Conservation (phyloP, 257 asterid genomes). For the Lantana camara region DNA sequence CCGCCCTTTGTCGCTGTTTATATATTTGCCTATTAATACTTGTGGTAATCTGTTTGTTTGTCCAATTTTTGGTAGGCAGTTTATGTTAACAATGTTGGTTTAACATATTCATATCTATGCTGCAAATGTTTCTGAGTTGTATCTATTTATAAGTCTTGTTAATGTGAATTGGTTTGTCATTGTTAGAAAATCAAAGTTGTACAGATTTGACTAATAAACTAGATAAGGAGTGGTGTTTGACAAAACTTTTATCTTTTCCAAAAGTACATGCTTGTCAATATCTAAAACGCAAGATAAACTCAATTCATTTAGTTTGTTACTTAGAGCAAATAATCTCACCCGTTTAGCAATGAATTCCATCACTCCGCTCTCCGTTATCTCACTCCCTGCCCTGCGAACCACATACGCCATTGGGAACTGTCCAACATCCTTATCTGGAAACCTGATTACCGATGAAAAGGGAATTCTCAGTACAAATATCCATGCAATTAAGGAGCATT, state of each 20-base stretch:
- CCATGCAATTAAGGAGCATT: neutral
- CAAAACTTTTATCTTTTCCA: slow-evolving; percentile 50
- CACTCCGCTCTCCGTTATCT: slow-evolving; percentile 50
- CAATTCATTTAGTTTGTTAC: neutral
- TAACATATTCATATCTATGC: too few species aligned
- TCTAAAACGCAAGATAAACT: neutral
- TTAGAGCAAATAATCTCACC: slow-evolving; percentile 39
- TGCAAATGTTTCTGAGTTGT: too few species aligned
- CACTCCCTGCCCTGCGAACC: slow-evolving; percentile 57
- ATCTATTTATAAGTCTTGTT: too few species aligned
- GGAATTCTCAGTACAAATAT: neutral
- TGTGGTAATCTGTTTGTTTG: too few species aligned
- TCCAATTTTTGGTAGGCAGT: too few species aligned
- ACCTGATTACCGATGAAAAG: slow-evolving; percentile 43
- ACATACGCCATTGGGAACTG: slow-evolving; percentile 95
- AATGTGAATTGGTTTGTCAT: too few species aligned
- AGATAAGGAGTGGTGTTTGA: too few species aligned
- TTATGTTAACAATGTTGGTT: too few species aligned
- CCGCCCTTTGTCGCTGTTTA: too few species aligned
- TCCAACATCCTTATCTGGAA: slow-evolving; percentile 86
- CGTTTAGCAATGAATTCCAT: slow-evolving; percentile 79
- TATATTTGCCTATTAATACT: too few species aligned
- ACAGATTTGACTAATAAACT: too few species aligned
- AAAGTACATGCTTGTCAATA: neutral
- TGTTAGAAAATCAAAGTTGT: too few species aligned